A percentile compares a stretch with the other conserved stretches of the same genome.
These are phyloP conservation scores for Medakamo hakoo DNA, from an alignment of 139 green algal species.

Conservation along the genomic window DNA sequence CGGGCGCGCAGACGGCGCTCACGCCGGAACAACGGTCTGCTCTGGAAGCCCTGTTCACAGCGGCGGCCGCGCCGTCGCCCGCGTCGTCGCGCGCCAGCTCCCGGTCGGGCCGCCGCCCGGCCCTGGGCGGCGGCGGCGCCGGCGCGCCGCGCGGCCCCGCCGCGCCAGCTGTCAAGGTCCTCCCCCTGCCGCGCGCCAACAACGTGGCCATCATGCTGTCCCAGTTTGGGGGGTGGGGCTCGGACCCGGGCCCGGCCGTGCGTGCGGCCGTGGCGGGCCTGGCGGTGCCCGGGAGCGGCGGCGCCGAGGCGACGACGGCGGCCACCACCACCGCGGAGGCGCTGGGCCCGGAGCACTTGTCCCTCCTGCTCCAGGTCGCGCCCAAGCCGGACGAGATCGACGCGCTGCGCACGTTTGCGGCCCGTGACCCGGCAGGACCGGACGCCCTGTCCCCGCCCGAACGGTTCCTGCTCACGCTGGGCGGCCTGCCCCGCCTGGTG, in stretches of 20 bases:
- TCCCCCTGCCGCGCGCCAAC: conserved; percentile 42
- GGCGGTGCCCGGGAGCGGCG: conserved; percentile 17
- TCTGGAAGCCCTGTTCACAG: not conserved
- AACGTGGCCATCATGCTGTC: conserved; percentile 65
- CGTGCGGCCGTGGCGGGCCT: conserved; percentile 8
- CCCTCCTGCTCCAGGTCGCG: conserved; percentile 31
- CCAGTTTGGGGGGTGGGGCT: conserved; percentile 19
- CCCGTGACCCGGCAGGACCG: no score
- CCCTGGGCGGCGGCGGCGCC: not conserved
- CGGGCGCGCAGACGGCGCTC: not conserved
- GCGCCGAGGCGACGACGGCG: not conserved
- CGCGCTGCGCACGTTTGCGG: no score
- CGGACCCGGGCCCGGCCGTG: conserved; percentile 7
- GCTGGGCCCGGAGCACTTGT: conserved; percentile 29
- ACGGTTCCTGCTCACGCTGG: conserved; percentile 34
- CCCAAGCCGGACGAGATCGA: conserved; percentile 29
- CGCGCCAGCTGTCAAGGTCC: conserved; percentile 16
- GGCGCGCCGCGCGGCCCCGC: not conserved
- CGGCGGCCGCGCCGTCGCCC: not conserved
- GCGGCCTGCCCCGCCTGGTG: conserved; percentile 29
- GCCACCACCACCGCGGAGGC: not conserved
- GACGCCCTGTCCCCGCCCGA: conserved; percentile 32
- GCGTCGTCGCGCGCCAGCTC: not conserved
- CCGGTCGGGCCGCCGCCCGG: conserved; percentile 3
- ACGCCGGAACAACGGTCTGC: conserved; percentile 22